Evolutionary conservation across 2,329 filamentous ascomycete genomes (phyloP).

Genomic region (Fusarium siculi): DNA sequence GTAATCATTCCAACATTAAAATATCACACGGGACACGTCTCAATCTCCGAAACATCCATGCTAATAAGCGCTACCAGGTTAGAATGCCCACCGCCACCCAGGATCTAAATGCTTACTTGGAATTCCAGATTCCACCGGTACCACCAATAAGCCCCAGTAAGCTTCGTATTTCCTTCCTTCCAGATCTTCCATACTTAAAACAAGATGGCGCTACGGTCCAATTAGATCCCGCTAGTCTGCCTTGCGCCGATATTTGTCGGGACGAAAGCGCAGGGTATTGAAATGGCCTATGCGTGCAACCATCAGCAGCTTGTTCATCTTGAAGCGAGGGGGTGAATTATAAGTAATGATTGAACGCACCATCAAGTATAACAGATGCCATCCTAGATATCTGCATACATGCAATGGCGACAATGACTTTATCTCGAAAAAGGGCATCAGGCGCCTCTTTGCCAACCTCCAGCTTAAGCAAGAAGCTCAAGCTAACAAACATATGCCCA

Average conservation of each 20-base stretch:
- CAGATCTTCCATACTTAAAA: not conserved
- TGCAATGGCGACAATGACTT: not conserved
- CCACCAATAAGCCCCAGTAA: not conserved
- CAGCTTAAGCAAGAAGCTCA: not conserved
- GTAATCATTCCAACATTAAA: not conserved
- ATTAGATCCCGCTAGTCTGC: not conserved
- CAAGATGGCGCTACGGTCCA: not conserved
- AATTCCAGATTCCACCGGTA: not conserved
- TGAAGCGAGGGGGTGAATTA: not conserved
- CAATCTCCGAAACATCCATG: not conserved
- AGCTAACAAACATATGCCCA: not conserved
- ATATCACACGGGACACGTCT: not conserved
- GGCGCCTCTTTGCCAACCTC: not conserved
- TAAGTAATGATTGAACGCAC: not conserved
- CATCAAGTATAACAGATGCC: not conserved
- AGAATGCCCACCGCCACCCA: not conserved
- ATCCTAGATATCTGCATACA: not conserved
- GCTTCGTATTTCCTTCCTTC: not conserved
- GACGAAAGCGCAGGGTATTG: not conserved
- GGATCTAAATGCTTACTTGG: not conserved
- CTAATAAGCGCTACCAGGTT: not conserved
- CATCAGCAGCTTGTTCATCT: not conserved
- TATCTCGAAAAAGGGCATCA: not conserved
- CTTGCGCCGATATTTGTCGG: not conserved
- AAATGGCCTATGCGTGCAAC: not conserved